Evolutionary conservation across 495 filamentous ascomycete species (phyloP).

Genomic region (Hamigera avellanea): DNA sequence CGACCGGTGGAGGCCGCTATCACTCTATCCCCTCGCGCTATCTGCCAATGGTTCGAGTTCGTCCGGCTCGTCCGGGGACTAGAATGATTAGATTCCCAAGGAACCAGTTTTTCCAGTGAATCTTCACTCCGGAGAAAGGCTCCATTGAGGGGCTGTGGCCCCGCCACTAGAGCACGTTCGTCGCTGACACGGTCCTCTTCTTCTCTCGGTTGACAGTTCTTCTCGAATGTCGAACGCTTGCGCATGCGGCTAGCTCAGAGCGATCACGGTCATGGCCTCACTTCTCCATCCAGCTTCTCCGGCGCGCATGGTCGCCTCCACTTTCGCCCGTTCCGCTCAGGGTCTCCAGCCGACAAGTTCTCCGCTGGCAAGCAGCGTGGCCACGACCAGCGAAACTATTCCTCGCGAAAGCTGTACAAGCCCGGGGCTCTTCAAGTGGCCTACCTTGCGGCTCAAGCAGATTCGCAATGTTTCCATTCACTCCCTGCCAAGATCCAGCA

Average conservation of each 20-base stretch:
- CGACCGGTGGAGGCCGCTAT: conserved; percentile 10
- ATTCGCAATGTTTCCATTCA: conserved; percentile 58
- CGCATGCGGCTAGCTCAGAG: conserved; percentile 21
- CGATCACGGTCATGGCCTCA: conserved; percentile 15
- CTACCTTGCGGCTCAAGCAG: conserved; percentile 36
- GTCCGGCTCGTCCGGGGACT: background rate
- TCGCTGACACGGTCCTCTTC: conserved; percentile 8
- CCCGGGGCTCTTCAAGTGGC: conserved; percentile 26
- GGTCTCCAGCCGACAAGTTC: background rate
- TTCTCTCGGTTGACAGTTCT: conserved; percentile 18
- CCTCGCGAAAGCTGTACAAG: conserved; percentile 20
- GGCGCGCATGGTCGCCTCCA: conserved; percentile 2
- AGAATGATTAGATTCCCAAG: background rate
- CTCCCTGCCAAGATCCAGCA: conserved; percentile 61
- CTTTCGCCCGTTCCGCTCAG: conserved; percentile 1
- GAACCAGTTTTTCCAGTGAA: background rate
- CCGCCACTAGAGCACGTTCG: background rate
- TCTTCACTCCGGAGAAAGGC: too few species aligned
- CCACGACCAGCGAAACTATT: background rate
- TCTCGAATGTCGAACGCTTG: conserved; percentile 29
- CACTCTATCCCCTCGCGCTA: conserved; percentile 12
- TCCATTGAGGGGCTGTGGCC: too few species aligned
- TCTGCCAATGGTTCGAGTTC: conserved; percentile 13
- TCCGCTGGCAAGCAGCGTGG: background rate
- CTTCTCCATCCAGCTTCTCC: conserved; percentile 7